Base-by-base conservation (phyloP, 495 filamentous ascomycete species). In the Neurospora sp. region DNA sequence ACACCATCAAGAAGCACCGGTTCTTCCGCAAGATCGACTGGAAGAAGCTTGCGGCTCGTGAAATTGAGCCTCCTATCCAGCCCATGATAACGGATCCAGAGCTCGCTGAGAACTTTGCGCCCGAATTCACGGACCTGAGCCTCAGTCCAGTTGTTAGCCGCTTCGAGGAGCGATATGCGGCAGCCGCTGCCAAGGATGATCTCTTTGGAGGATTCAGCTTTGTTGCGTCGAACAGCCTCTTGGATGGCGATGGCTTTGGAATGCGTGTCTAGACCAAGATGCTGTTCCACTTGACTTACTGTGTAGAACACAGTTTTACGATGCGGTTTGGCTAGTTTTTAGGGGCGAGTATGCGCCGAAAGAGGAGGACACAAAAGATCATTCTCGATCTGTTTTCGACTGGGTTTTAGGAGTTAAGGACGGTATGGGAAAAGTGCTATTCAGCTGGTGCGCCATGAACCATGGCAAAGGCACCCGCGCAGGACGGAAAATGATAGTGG, bases 21-120 rank as follows among this genome's bases (percentile, higher is more conserved):
- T 98, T 99, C 85, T 99, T 99, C 87, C 88, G 92, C 71, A 95
- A 93, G 83, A 94, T 98, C 77, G 90, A 99, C 84, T 99, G 96
- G 96, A 89, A 87, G 79, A 88, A 87, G 70, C 86, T 99, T 16
- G 93, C 90, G 69, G 85, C 86, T 45, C 86, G 95, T 59, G 93
- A 97, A 77, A 70, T 97, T 68, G 88, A 90, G 61, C 90, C 96
- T 5, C 96, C 96, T 1, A 98, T 99, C 75, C 87, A 91, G 77
- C 96, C 96, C 3, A 82, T 98, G 73, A 93, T 99, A 74, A 98
- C 96, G 0, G 93, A 98, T 76, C 96, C 96, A 0, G 93, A 94
- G 77, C 85, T 97, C 9, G 96, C 96, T 2, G 96, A 99, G 87
- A 98, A 98, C 81, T 99, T 99, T 81, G 88, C 90, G 3, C 81